Evolutionary conservation across 2,329 filamentous ascomycete genomes (phyloP).

Genomic region (Colletotrichum tabaci): DNA sequence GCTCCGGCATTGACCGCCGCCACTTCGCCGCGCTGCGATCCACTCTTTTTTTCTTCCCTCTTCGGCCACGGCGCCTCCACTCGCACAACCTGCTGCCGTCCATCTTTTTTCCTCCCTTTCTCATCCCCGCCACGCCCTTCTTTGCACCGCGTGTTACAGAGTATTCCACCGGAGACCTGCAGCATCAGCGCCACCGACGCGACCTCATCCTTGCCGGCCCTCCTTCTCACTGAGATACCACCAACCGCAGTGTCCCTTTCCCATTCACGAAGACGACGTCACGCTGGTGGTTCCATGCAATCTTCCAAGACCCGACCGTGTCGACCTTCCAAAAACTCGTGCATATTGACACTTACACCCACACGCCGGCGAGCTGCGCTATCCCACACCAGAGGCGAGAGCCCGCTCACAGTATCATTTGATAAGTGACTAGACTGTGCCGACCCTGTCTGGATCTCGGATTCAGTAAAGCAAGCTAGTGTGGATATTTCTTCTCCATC

Average conservation of each 20-base stretch:
- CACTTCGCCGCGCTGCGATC: neutral
- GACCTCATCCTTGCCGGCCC: conserved; percentile 12
- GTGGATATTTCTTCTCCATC: neutral
- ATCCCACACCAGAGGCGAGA: neutral
- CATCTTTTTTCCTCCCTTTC: neutral
- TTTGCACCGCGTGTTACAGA: neutral
- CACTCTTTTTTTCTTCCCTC: neutral
- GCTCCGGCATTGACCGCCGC: conserved; percentile 3
- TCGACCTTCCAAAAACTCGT: conserved; percentile 2
- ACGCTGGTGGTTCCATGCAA: conserved; percentile 8
- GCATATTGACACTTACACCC: conserved; percentile 16
- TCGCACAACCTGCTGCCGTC: neutral
- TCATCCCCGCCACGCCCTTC: neutral
- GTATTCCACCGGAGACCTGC: neutral
- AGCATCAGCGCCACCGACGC: conserved; percentile 26
- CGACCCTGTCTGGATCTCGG: conserved; percentile 23
- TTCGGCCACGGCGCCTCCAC: neutral
- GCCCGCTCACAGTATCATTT: conserved; percentile 12
- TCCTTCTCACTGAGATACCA: neutral
- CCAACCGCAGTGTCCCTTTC: conserved; percentile 6
- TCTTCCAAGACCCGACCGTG: neutral
- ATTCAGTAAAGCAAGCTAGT: neutral
- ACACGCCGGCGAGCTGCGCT: neutral
- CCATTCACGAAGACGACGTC: conserved; percentile 24
- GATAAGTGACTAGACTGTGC: conserved; percentile 17